Conservation (phyloP, 2,329 filamentous ascomycete genomes). For the Penicillium fuscoglaucum region DNA sequence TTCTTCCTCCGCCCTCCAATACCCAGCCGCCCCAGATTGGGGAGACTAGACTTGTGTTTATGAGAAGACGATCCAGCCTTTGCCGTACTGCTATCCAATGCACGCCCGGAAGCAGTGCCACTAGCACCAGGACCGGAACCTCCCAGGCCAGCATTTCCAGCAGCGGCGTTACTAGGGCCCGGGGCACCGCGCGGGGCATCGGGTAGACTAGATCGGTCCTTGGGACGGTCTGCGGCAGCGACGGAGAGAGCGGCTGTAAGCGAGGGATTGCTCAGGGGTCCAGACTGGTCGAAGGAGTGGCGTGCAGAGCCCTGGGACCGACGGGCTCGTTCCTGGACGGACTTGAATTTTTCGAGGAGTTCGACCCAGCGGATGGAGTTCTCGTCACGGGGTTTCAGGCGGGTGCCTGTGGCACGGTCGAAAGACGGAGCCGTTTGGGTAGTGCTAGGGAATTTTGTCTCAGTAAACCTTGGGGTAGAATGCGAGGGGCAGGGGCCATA, state of each 20-base stretch:
- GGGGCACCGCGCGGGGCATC: slow-evolving; percentile 36
- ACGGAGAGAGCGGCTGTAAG: slow-evolving; percentile 36
- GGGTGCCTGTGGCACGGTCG: slow-evolving; percentile 65
- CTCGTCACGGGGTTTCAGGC: slow-evolving; percentile 80
- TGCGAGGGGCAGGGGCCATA: slow-evolving; percentile 49
- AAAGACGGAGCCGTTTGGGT: slow-evolving; percentile 51
- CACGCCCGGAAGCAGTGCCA: slow-evolving; percentile 49
- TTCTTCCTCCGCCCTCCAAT: slow-evolving; percentile 63
- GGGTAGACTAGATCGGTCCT: slow-evolving; percentile 35
- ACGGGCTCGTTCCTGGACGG: slow-evolving; percentile 82
- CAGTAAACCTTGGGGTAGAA: slow-evolving; percentile 1
- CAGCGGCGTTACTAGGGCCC: slow-evolving; percentile 26
- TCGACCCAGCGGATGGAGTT: slow-evolving; percentile 87
- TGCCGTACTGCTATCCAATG: slow-evolving; percentile 18
- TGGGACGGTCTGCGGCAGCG: slow-evolving; percentile 29
- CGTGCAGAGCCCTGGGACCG: slow-evolving; percentile 59
- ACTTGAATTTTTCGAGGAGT: slow-evolving; percentile 89
- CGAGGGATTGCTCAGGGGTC: slow-evolving; percentile 46
- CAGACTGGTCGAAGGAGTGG: slow-evolving; percentile 50
- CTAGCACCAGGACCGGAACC: slow-evolving; percentile 16
- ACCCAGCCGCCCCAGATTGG: slow-evolving; percentile 70
- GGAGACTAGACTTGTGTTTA: slow-evolving; percentile 64
- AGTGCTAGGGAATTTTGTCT: slow-evolving; percentile 12
- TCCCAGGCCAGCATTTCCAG: slow-evolving; percentile 40
- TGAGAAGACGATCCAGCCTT: slow-evolving; percentile 39